Percentiles rank a stretch among this genome's conserved stretches.
phyloP scores from a whole-genome alignment of 2,329 filamentous ascomycete genomes.

The Aspergillus sp. region DNA sequence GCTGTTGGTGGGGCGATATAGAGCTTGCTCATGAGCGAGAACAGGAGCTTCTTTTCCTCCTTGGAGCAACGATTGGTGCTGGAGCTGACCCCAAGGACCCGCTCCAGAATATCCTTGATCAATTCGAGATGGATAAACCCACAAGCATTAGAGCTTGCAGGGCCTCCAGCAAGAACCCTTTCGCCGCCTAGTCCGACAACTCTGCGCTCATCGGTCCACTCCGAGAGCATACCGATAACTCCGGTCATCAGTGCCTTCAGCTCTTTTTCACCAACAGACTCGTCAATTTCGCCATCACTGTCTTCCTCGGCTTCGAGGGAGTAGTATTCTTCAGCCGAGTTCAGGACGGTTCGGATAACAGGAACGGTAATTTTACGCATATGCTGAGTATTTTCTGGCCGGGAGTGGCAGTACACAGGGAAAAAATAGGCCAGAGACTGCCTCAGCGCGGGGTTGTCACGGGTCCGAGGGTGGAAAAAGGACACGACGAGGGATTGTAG shows the following conservation, averaged over 20 bases:
- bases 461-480: constrained; percentile 85
- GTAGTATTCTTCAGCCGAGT: constrained; percentile 62
- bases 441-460: constrained; percentile 75
- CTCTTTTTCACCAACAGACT: constrained; percentile 69
- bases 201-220: constrained; percentile 94
- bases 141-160: constrained; percentile 58
- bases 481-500: constrained; percentile 79
- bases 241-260: constrained; percentile 63
- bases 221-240: constrained; percentile 74
- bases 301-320: constrained; percentile 71
- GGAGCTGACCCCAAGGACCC: constrained; percentile 56
- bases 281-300: constrained; percentile 71
- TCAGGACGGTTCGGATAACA: constrained; percentile 68
- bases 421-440: constrained; percentile 92
- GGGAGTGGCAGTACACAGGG: constrained; percentile 88
- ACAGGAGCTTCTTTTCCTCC: constrained; percentile 82
- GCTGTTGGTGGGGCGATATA: constrained; percentile 68
- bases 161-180: constrained; percentile 46
- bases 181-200: constrained; percentile 60
- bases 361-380: constrained; percentile 75
- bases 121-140: constrained; percentile 80
- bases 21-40: constrained; percentile 77
- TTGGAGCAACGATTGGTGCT: constrained; percentile 43
- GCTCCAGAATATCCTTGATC: constrained; percentile 74
- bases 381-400: constrained; percentile 75